Evolutionary conservation across 129 eudicot species (phyloP).

Genomic region (Lonicera japonica): DNA sequence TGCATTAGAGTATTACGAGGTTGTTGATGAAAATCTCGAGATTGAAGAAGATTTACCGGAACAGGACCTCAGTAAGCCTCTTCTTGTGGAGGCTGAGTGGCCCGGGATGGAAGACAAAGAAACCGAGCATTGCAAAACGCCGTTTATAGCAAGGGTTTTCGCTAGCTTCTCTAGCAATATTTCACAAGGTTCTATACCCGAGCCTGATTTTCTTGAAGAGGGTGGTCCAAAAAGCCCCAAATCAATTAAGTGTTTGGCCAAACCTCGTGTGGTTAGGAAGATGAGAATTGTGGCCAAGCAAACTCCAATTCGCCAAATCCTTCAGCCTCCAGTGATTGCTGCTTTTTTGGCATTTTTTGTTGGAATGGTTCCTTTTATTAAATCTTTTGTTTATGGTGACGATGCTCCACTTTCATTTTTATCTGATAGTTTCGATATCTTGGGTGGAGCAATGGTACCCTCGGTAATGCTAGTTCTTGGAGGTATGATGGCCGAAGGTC

Average conservation of each 20-base stretch:
- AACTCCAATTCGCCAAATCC: constrained; percentile 62
- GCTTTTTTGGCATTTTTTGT: constrained; percentile 56
- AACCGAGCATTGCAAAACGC: constrained; percentile 72
- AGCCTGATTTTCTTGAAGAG: constrained; percentile 45
- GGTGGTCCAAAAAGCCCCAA: constrained; percentile 40
- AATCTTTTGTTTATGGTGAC: constrained; percentile 57
- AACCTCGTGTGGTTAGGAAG: constrained; percentile 65
- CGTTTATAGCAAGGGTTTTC: constrained; percentile 63
- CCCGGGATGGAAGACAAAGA: constrained; percentile 89
- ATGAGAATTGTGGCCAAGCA: constrained; percentile 76
- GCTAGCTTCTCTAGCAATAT: constrained; percentile 27
- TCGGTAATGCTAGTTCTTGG: constrained; percentile 78
- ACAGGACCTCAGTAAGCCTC: constrained; percentile 61
- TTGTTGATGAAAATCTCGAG: constrained; percentile 43
- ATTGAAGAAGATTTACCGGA: constrained; percentile 33
- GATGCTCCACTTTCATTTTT: constrained; percentile 61
- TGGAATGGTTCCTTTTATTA: constrained; percentile 72
- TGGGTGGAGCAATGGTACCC: constrained; percentile 88
- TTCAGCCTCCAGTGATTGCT: constrained; percentile 79
- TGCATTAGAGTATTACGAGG: constrained; percentile 69
- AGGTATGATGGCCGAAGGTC: constrained; percentile 90
- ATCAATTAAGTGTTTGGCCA: constrained; percentile 69
- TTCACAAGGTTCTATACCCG: constrained; percentile 43
- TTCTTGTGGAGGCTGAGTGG: constrained; percentile 93
- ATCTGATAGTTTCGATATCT: constrained; percentile 69